A percentile compares a stretch with the other conserved stretches of the same genome.
Conservation (phyloP, 176 grass and related monocot species). For the Aegilops sharonensis region DNA sequence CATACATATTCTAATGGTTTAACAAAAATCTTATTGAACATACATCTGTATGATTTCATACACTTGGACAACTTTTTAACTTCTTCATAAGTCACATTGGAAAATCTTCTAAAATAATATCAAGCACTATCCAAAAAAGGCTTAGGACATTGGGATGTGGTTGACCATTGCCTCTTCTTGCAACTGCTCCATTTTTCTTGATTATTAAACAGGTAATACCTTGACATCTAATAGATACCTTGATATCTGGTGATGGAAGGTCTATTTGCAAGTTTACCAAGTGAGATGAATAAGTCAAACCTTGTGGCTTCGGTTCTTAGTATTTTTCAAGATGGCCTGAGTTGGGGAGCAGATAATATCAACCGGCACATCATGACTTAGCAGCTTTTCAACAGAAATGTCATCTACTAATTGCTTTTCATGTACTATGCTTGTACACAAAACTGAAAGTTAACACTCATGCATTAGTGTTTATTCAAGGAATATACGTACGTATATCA, state of each 20-base stretch:
- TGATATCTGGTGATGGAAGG: not conserved
- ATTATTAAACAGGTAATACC: no score
- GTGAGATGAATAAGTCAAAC: slow-evolving; percentile 26
- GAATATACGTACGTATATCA: not conserved
- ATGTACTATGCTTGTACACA: slow-evolving; percentile 53
- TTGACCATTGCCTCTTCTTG: no score
- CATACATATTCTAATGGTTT: no score
- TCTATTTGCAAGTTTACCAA: not conserved
- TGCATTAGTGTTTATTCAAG: not conserved
- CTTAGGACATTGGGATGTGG: no score
- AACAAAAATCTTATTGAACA: no score
- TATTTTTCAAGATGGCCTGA: slow-evolving; percentile 76
- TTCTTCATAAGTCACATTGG: no score
- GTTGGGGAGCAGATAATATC: slow-evolving; percentile 89
- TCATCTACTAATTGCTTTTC: slow-evolving; percentile 91
- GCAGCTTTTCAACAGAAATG: slow-evolving; percentile 78
- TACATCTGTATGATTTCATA: no score
- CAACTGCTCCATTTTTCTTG: no score
- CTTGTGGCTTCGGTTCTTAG: slow-evolving; percentile 81
- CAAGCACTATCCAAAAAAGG: no score
- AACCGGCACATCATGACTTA: slow-evolving; percentile 89
- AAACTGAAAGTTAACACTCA: not conserved
- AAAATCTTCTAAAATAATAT: no score
- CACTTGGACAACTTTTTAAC: no score
- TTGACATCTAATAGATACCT: not conserved